phyloP scores from a whole-genome alignment of 2,329 filamentous ascomycete genomes.

The Aspergillus aculeatinus region DNA sequence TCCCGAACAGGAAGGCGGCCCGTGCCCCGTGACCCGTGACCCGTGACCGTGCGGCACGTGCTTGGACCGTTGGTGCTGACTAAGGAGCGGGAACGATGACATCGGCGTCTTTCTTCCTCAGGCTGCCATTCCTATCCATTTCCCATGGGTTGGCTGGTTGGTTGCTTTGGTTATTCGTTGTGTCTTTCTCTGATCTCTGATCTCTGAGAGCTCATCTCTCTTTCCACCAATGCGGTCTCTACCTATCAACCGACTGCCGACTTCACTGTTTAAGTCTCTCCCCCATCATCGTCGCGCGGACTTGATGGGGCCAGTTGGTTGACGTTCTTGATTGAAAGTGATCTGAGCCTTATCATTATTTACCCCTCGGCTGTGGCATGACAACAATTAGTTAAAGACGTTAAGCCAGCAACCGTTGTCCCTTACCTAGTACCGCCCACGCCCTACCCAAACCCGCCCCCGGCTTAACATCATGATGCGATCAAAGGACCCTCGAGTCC shows the following conservation, averaged over 20 bases:
- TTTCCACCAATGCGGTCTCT: conserved; percentile 16
- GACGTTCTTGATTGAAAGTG: conserved; percentile 8
- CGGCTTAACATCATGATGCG: conserved; percentile 52
- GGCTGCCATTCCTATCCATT: conserved; percentile 9
- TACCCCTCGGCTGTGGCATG: conserved; percentile 12
- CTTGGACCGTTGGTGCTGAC: conserved; percentile 19
- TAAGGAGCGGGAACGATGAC: conserved; percentile 25
- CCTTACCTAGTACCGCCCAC: neutral
- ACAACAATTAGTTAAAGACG: neutral
- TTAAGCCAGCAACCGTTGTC: neutral
- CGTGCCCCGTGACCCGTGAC: neutral
- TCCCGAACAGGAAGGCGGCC: too few relatives aligned
- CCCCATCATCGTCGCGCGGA: neutral
- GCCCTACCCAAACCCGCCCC: neutral
- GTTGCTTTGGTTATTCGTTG: neutral
- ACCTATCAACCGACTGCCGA: neutral
- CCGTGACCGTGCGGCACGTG: too few relatives aligned
- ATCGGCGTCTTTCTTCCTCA: conserved; percentile 24
- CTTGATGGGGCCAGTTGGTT: conserved; percentile 18
- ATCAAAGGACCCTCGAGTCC: conserved; percentile 76
- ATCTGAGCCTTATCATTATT: conserved; percentile 33
- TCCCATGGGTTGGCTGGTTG: neutral
- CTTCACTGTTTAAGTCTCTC: neutral
- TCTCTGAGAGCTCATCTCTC: neutral
- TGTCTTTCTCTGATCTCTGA: neutral